Percentiles rank a stretch among this genome's conserved stretches.
phyloP scores from a whole-genome alignment of 2,329 filamentous ascomycete species.

The Talaromyces pinophilus region DNA sequence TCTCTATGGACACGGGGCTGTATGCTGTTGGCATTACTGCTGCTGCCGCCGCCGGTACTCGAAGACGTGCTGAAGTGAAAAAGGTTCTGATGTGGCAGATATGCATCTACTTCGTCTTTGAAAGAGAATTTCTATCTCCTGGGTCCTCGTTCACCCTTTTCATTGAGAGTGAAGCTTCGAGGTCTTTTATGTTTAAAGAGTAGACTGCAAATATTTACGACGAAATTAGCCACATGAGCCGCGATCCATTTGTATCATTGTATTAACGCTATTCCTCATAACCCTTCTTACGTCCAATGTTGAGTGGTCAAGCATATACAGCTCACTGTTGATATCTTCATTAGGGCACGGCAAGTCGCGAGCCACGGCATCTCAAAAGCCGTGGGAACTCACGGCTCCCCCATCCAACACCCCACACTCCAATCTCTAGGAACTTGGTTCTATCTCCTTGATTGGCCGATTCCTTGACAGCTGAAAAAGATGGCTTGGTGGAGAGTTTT shows the following conservation, averaged over 20 bases:
- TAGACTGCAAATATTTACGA: background rate
- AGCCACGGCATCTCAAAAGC: background rate
- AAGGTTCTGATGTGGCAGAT: background rate
- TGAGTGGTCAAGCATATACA: background rate
- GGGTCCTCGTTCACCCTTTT: background rate
- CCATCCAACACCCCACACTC: background rate
- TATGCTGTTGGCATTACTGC: constrained; percentile 11
- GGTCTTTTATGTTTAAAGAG: background rate
- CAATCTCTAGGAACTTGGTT: background rate
- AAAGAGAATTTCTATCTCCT: too few species aligned
- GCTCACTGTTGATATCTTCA: background rate
- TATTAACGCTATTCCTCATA: background rate
- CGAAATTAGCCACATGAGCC: background rate
- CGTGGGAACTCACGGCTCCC: background rate
- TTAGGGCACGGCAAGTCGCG: constrained; percentile 1
- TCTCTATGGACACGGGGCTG: constrained; percentile 13
- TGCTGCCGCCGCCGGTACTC: background rate
- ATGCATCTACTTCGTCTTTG: background rate
- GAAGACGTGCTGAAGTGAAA: background rate
- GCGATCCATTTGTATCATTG: background rate
- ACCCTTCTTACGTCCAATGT: background rate
- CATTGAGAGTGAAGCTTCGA: background rate
- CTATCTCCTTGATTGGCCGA: background rate
- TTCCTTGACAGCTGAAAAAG: background rate
- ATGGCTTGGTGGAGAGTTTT: background rate